Conservation (phyloP, 352 stramenopile genomes). For the Pythium angustatum region DNA sequence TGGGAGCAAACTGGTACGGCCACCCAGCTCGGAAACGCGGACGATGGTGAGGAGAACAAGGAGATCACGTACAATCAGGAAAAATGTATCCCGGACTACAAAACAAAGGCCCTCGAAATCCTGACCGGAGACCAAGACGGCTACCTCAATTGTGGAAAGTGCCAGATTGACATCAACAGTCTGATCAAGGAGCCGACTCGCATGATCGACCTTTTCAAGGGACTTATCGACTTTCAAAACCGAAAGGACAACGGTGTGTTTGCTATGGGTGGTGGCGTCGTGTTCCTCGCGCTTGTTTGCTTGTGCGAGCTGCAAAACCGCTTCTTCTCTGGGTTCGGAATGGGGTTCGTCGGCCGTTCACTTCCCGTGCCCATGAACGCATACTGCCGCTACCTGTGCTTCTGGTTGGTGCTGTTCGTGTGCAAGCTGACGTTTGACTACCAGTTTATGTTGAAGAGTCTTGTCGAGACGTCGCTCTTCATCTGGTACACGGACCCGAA, state of each 20-base stretch:
- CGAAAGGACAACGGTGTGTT: conserved; percentile 65
- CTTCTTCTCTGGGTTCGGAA: conserved; percentile 64
- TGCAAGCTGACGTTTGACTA: conserved; percentile 86
- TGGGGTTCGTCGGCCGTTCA: conserved; percentile 78
- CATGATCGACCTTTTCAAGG: conserved; percentile 53
- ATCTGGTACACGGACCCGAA: conserved; percentile 79
- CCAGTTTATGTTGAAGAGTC: conserved; percentile 82
- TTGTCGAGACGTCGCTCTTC: conserved; percentile 85
- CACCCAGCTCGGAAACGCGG: neutral
- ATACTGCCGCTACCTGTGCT: conserved; percentile 82
- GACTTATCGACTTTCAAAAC: conserved; percentile 45
- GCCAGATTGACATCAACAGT: conserved; percentile 65
- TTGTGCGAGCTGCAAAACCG: conserved; percentile 76
- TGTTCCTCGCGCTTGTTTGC: conserved; percentile 47
- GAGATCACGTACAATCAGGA: conserved; percentile 60
- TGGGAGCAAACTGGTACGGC: conserved; percentile 58
- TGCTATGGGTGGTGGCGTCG: conserved; percentile 60
- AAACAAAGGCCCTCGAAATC: conserved; percentile 45
- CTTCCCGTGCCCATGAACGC: conserved; percentile 66
- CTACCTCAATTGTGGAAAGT: conserved; percentile 78
- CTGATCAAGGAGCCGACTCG: conserved; percentile 65
- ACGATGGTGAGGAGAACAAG: conserved; percentile 2
- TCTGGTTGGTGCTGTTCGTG: conserved; percentile 75
- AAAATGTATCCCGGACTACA: conserved; percentile 60
- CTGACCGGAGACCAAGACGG: conserved; percentile 53